These are phyloP conservation scores for Hygrocybe coccinea DNA, from an alignment of 768 basidiomycete species.

Conservation along the genomic window DNA sequence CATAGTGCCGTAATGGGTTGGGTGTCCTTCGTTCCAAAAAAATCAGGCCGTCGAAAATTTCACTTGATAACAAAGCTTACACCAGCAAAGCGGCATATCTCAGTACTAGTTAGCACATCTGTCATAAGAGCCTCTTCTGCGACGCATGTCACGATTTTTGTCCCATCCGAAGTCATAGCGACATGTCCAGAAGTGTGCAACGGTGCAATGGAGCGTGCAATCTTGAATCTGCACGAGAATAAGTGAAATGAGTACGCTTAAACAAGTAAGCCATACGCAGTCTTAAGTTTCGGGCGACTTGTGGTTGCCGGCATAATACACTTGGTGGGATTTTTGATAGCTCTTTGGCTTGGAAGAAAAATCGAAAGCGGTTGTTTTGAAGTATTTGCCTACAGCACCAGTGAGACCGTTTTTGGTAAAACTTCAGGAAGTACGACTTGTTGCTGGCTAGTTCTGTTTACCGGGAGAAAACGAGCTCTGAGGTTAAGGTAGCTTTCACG, in stretches of 20 bases:
- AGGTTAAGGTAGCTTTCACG: too few relatives aligned
- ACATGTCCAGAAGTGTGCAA: slow-evolving; percentile 88
- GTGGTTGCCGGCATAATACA: slow-evolving; percentile 31
- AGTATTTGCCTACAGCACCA: slow-evolving; percentile 13
- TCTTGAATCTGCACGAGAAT: slow-evolving; percentile 62
- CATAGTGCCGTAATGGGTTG: slow-evolving; percentile 81
- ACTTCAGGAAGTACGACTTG: too few relatives aligned
- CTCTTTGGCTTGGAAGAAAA: background rate
- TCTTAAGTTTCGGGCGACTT: slow-evolving; percentile 50
- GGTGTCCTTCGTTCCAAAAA: slow-evolving; percentile 55
- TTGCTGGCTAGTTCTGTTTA: too few relatives aligned
- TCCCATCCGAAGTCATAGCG: slow-evolving; percentile 72
- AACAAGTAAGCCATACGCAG: slow-evolving; percentile 42
- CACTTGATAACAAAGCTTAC: slow-evolving; percentile 45
- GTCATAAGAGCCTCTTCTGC: slow-evolving; percentile 83
- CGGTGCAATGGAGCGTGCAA: slow-evolving; percentile 65
- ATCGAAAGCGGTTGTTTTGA: slow-evolving; percentile 7
- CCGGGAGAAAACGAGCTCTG: too few relatives aligned
- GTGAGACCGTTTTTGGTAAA: background rate
- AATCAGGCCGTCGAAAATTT: slow-evolving; percentile 1
- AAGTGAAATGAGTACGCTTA: slow-evolving; percentile 5
- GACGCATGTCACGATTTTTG: slow-evolving; percentile 78
- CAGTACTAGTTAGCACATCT: slow-evolving; percentile 64
- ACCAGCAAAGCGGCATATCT: slow-evolving; percentile 77
- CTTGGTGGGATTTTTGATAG: too few relatives aligned